Evolutionary conservation across 257 asterid genomes (phyloP), one percentile per base, ranked within the genome.

Genomic region (Plantago elongata): DNA sequence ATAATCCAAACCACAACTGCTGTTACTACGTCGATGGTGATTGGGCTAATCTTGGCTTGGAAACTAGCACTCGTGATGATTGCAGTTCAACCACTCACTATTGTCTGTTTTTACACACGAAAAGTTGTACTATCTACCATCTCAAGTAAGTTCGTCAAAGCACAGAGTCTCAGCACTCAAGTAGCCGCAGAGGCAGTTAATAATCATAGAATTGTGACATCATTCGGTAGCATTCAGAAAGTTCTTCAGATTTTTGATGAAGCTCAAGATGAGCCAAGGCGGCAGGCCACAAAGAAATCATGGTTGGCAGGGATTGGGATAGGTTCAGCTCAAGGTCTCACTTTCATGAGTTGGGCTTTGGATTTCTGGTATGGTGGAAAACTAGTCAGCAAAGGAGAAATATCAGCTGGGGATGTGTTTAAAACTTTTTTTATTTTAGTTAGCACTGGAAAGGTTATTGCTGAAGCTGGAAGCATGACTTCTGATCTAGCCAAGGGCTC

Each of bases 381-480:
- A 47, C 17, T 89, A 10, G 89, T 89, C 0, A 64, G 71, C 60
- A 67, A 71, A 30, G 95, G 95, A 50, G 82, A 84, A 48, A 84
- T 89, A 45, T 86, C 95, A 4, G 75, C 97, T 0, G 94, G 84
- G 2, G 97, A 86, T 66, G 94, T 89, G 29, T 89, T 89, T 65
- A 83, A 74, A 45, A 86, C 95, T 8, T 86, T 86, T 77, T 86
- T 89, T 63, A 70, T 89, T 51, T 45, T 89, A 63, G 94, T 89
- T 7, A 86, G 91, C 69, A 89, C 97, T 0, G 95, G 97, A 8
- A 89, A 74, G 64, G 97, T 86, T 29, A 77, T 89, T 42, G 97
- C 97, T 11, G 97, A 89, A 56, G 97, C 97, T 9, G 97, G 97
- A 34, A 89, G 97, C 78, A 89, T 89, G 97, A 89, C 97, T 45